A percentile compares a stretch with the other conserved stretches of the same genome.
These are phyloP conservation scores for Blepharisma stoltei DNA, from an alignment of 73 alveolate species.

Conservation along the genomic window DNA sequence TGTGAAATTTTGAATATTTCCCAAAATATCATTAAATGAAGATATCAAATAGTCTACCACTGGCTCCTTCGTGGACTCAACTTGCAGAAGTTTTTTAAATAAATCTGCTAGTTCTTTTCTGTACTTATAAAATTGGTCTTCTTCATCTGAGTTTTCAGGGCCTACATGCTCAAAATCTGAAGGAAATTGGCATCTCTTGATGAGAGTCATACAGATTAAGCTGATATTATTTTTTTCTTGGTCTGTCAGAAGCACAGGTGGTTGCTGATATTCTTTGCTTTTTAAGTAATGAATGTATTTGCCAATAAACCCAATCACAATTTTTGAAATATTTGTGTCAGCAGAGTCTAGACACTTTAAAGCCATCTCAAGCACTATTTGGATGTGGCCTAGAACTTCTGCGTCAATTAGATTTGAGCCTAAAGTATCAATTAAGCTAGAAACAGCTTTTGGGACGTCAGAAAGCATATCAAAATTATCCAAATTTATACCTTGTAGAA, in stretches of 20 bases:
- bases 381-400: background rate
- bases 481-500: background rate
- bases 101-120: constrained; percentile 12
- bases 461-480: constrained; percentile 28
- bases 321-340: background rate
- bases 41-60: background rate
- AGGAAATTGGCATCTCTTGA: constrained; percentile 8
- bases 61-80: background rate
- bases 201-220: background rate
- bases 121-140: constrained; percentile 23
- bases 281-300: background rate
- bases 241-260: background rate
- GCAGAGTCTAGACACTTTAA: background rate
- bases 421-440: background rate
- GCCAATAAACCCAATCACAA: background rate
- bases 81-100: background rate
- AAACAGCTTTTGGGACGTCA: constrained; percentile 16
- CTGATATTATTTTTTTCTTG: background rate
- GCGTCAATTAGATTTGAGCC: constrained; percentile 1
- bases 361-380: background rate
- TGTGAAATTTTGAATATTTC: background rate
- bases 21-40: background rate
- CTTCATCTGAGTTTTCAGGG: constrained; percentile 25
- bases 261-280: constrained; percentile 16
- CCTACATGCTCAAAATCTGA: constrained; percentile 23